These are phyloP conservation scores for Orbilia ellipsospora DNA, from an alignment of 2,329 filamentous ascomycete genomes.

Conservation along the genomic window DNA sequence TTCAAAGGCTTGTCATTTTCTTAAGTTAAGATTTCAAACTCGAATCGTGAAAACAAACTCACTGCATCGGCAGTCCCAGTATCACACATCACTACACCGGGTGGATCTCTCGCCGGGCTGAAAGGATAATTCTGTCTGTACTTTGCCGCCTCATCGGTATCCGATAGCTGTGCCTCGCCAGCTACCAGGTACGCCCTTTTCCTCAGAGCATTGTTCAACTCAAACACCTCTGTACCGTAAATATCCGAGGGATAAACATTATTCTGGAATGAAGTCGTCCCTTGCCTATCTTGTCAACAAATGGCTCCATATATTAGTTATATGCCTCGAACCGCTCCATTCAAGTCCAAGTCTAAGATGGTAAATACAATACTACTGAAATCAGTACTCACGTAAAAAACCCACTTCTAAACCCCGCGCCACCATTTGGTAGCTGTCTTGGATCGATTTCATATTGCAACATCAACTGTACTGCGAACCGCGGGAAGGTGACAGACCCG, in stretches of 20 bases:
- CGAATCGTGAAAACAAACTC: neutral
- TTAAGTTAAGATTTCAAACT: too few relatives aligned
- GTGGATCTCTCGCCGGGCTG: slow-evolving; percentile 62
- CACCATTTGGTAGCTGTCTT: slow-evolving; percentile 71
- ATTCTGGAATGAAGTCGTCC: slow-evolving; percentile 10
- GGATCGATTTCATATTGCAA: slow-evolving; percentile 80
- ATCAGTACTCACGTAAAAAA: slow-evolving; percentile 31
- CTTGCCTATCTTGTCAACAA: neutral
- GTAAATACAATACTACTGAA: neutral
- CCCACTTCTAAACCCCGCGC: slow-evolving; percentile 23
- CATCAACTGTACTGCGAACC: slow-evolving; percentile 78
- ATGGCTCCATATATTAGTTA: too few relatives aligned
- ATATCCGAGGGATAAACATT: slow-evolving; percentile 69
- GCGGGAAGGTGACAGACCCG: slow-evolving; percentile 74
- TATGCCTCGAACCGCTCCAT: too few relatives aligned
- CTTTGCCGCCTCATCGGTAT: slow-evolving; percentile 65
- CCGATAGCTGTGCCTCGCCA: slow-evolving; percentile 67
- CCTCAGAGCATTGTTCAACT: slow-evolving; percentile 71
- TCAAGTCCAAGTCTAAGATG: too few relatives aligned
- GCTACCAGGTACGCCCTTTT: slow-evolving; percentile 68
- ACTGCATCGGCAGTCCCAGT: slow-evolving; percentile 74
- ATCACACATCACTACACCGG: slow-evolving; percentile 67
- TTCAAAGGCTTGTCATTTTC: neutral
- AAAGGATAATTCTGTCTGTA: slow-evolving; percentile 69
- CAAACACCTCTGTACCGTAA: slow-evolving; percentile 78